Base-by-base conservation (phyloP, 2,329 filamentous ascomycete genomes). In the Setomelanomma holmii region DNA sequence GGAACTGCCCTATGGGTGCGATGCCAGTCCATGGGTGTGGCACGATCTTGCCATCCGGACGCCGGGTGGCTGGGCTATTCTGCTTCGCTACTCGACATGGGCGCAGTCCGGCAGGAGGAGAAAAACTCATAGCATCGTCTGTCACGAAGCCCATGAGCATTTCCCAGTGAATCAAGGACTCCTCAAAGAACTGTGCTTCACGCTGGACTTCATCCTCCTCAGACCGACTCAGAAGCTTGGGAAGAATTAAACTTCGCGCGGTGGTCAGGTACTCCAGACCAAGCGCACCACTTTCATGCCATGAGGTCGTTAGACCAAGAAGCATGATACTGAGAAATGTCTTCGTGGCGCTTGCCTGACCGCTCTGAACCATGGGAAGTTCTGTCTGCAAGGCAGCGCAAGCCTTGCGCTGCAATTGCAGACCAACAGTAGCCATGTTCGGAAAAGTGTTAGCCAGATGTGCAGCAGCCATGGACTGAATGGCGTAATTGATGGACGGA, bases 391-490 rank as follows among this genome's bases (percentile, higher is more conserved):
- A 75, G n/a, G 79, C 79, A 16, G 80, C 78, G 22, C 81, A 76
- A 4, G 80, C 80, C 60, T 84, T 82, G 49, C 76, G 75, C 53
- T 81, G 83, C 73, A 81, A 80, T 58, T 79, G 80, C 21, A 77
- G 71, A 5, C 79, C 83, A 21, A 79, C 76, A 7, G 73, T 75
- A 20, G 74, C 79, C 75, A 82, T 84, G 45, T 78, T 77, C 4
- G 79, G 83, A 49, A 84, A 84, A 48, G 84, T 76, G 63, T 85
- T 84, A 1, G 84, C 80, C 0, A 87, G 73, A 17, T 84, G 84
- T 3, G 84, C 84, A 7, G 84, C 84, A 1, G 84, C 83, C 84
- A 87, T 87, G 57, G 84, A 86, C 59, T 86, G 84, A 40, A 86
- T 84, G 1, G 83, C 83, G 40, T 82, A 84, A 61, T 82, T 84